Base-by-base conservation (phyloP, 495 filamentous ascomycete genomes). In the Aspergillus bridgeri region DNA sequence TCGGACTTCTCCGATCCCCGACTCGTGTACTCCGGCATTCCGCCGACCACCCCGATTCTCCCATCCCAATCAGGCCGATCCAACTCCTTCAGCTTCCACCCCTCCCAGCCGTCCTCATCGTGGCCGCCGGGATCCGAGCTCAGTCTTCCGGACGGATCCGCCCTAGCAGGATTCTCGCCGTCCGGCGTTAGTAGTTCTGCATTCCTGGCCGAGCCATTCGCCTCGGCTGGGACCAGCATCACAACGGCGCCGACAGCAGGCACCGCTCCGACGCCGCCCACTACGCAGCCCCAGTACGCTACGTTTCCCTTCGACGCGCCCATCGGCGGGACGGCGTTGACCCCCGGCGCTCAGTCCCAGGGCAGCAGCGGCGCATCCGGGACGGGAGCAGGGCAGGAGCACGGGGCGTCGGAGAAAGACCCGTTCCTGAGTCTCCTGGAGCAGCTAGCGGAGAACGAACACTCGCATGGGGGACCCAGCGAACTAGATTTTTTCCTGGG, bases 381-480 rank as follows among this genome's bases (percentile, higher is more conserved):
- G 43, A 66, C 68, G 21, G 62, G 55, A 11, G 59, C 70, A 5
- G 73, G 73, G 43, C 65, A 69, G 0, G 64, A 57, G 13, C 64
- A 62, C 2, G 69, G 68, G 24, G 53, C 56, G n/a, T 44, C 67
- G 2, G 89, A 91, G 56, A 90, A 88, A 54, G 89, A 93, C 65
- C 89, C 89, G 3, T 93, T 93, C 62, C 64, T 93, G 24, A 89
- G 84, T 57, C 66, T 93, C 48, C 75, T 93, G 38, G 89, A 93
- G 66, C 89, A 91, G 73, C 71, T 93, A 55, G 88, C 89, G 0
- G 88, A 91, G 69, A 90, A 89, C 64, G 89, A 91, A 65, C 70
- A 82, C 51, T 70, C 74, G 27, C 78, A 73, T 46, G 78, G 79
- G 6, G 81, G 83, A 22, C 86, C 85, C 24, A 88, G 83, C 63